Base-by-base conservation (phyloP, 2,329 filamentous ascomycete species). In the Stylonectria norvegica region DNA sequence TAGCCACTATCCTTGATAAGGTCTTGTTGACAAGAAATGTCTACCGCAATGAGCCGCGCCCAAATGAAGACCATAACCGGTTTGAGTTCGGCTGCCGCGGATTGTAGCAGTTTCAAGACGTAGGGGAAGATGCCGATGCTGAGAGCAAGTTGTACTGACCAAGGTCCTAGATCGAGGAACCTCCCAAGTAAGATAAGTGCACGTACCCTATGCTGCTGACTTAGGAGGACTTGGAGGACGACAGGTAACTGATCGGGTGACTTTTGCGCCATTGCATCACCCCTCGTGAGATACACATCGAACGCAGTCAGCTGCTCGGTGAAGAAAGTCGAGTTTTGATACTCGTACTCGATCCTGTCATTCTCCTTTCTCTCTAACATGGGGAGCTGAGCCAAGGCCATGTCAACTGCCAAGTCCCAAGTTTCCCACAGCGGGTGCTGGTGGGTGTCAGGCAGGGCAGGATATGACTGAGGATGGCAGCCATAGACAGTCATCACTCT, bases 21-120 rank as follows among this genome's bases (percentile, higher is more conserved):
- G 62, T 98, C 93, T 47, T 84, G 83, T 63, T 98, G 93, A 58
- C 93, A 96, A 1, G 87, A 88, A 44, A 93, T 83, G 59, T 98
- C 93, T 5, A 98, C 93, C 6, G 93, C 93, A 49, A 98, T 79
- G 30, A 98, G 89, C 34, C 93, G 81, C 5, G 93, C 90, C 93
- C 93, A 98, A 48, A 98, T 98, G 64, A 97, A 98, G 5, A 98
- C 90, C 93, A 98, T 97, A 45, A 97, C 90, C 0, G 93, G 91
- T 60, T 97, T 97, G 47, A 98, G 70, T 64, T 98, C 93, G 33
- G 89, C 79, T 0, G 93, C 93, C 33, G 94, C 91, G 4, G 93
- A 97, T 63, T 98, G 93, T 14, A 98, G 72, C 18, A 98, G 73
- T 66, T 98, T 98, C 22, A 98, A 71, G n/a, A 98, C 93, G 60